phyloP scores from a whole-genome alignment of 2,329 filamentous ascomycete species.

The Arthrobotrys entomopaga region DNA sequence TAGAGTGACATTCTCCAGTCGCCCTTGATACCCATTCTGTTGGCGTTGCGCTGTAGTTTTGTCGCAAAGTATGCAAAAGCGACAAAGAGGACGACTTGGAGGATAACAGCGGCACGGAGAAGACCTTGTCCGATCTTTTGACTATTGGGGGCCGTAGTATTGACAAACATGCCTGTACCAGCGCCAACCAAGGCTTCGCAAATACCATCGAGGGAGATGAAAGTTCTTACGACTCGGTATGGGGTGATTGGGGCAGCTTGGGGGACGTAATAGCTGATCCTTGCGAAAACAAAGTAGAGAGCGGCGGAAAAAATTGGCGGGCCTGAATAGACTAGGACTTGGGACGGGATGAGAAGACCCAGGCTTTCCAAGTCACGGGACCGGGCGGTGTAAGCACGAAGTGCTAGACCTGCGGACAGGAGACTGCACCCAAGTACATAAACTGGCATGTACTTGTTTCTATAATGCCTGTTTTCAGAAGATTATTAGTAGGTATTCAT shows the following conservation, averaged over 20 bases:
- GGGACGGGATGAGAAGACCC: constrained; percentile 47
- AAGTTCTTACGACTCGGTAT: constrained; percentile 46
- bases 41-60: constrained; percentile 45
- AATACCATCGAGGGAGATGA: constrained; percentile 52
- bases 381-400: constrained; percentile 34
- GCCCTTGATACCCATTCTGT: constrained; percentile 20
- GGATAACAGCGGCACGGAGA: constrained; percentile 44
- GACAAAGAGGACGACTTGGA: constrained; percentile 46
- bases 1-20: constrained; percentile 46
- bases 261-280: constrained; percentile 52
- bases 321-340: constrained; percentile 50
- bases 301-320: constrained; percentile 51
- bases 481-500: constrained; percentile 1
- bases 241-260: constrained; percentile 48
- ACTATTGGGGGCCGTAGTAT: constrained; percentile 33
- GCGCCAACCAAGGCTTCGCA: constrained; percentile 49
- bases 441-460: constrained; percentile 52
- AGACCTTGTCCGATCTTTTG: constrained; percentile 50
- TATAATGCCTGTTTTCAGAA: constrained; percentile 39
- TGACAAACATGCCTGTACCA: constrained; percentile 50
- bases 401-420: constrained; percentile 32
- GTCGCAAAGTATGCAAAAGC: constrained; percentile 46
- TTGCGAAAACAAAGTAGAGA: constrained; percentile 47
- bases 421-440: constrained; percentile 34
- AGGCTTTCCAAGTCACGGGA: constrained; percentile 37